Evolutionary conservation across 306 rosid species (phyloP).

Genomic region (Vigna unguiculata): DNA sequence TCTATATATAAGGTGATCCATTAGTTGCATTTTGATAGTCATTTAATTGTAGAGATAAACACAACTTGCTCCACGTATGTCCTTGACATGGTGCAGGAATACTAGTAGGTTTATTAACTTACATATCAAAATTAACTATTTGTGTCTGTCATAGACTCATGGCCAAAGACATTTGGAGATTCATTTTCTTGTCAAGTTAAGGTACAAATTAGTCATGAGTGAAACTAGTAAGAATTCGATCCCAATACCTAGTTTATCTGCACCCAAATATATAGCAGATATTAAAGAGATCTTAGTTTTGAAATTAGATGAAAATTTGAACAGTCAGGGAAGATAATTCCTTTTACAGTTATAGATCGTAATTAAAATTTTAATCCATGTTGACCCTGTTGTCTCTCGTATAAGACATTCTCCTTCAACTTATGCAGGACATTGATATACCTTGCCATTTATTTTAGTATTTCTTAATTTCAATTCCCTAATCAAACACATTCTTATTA

Average conservation of each 20-base stretch:
- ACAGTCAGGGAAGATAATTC: background rate
- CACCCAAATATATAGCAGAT: background rate
- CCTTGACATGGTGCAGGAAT: background rate
- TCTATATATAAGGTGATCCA: background rate
- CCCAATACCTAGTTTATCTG: background rate
- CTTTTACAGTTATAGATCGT: background rate
- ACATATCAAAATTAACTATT: background rate
- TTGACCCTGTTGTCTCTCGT: background rate
- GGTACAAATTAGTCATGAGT: background rate
- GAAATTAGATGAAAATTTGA: background rate
- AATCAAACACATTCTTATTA: background rate
- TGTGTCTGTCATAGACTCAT: no score
- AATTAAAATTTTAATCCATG: background rate
- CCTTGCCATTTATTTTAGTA: background rate
- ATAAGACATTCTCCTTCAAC: no score
- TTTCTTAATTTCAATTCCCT: background rate
- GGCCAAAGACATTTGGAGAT: background rate
- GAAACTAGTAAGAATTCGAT: background rate
- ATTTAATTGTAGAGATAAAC: slow-evolving; percentile 4
- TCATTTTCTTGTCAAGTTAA: background rate
- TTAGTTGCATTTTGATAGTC: background rate
- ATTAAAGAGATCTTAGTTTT: background rate
- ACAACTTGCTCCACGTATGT: slow-evolving; percentile 16
- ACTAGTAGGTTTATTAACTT: background rate
- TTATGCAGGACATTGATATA: background rate